Percentiles rank a stretch among this genome's conserved stretches.
Evolutionary conservation across 768 basidiomycete genomes (phyloP).

Genomic region (Brasilioporus rufonigricans): DNA sequence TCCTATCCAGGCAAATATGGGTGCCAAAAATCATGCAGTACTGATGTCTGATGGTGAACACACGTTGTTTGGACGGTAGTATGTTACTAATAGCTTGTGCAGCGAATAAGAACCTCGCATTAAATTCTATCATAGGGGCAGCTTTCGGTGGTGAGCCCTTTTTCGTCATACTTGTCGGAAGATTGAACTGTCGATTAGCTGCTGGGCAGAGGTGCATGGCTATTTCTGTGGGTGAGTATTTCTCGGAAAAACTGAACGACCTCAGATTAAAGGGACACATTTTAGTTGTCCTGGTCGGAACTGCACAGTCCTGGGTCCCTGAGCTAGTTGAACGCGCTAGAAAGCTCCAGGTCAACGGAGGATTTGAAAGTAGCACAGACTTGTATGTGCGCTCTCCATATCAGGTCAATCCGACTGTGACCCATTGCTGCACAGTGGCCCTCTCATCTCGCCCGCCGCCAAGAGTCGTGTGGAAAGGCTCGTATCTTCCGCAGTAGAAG

Average conservation of each 20-base stretch:
- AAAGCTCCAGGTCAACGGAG: slow-evolving; percentile 80
- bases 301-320: slow-evolving; percentile 76
- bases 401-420: background rate
- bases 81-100: background rate
- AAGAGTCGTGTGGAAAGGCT: slow-evolving; percentile 73
- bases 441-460: slow-evolving; percentile 79
- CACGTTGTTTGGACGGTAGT: background rate
- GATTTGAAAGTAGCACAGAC: slow-evolving; percentile 86
- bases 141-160: slow-evolving; percentile 75
- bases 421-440: slow-evolving; percentile 47
- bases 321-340: slow-evolving; percentile 81
- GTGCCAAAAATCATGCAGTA: slow-evolving; percentile 96
- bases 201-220: slow-evolving; percentile 99
- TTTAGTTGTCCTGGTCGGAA: slow-evolving; percentile 78
- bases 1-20: slow-evolving; percentile 61
- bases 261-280: background rate
- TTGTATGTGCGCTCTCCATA: slow-evolving; percentile 44
- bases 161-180: slow-evolving; percentile 18
- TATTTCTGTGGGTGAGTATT: slow-evolving; percentile 73
- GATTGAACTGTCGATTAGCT: slow-evolving; percentile 45
- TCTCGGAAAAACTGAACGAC: background rate
- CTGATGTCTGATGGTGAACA: slow-evolving; percentile 87
- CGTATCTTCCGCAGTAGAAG: slow-evolving; percentile 68
- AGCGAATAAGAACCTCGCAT: slow-evolving; percentile 90
- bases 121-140: slow-evolving; percentile 91